Base-by-base conservation (phyloP, 352 stramenopile genomes). In the Phytophthora colocasiae region DNA sequence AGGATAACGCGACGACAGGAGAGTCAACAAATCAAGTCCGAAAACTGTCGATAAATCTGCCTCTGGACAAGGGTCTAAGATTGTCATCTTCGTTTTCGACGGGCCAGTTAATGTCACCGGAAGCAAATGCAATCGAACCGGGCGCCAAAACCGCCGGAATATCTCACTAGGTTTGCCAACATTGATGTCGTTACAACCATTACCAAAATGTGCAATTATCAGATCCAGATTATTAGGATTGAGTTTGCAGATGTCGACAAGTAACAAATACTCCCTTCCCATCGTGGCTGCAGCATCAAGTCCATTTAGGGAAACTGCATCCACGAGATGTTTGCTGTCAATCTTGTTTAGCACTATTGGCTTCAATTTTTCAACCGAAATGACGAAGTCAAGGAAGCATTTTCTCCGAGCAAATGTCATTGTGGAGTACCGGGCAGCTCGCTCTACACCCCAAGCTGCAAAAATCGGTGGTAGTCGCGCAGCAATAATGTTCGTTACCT, bases 311-410 rank as follows among this genome's bases (percentile, higher is more conserved):
- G 51, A 50, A 22, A 67, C 57, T 15, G 58, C 17, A 0, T 67
- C 19, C 32, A 67, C 24, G 4, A 71, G n/a, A 15, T 17, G 36
- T 57, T 49, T 49, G 24, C 45, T 38, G 44, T 67, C 57, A 14
- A 62, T 38, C 22, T 12, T 27, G 15, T 36, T 54, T 19, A 65
- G 22, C 38, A 69, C 7, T 9, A 6, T 34, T 8, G 34, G 12
- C 1, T 63, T 34, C 17, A 22, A 22, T 58, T 54, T 50, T 34
- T 43, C 56, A 19, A 71, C 36, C 5, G 56, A 29, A 41, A 62
- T 43, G 11, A 71, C 31, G 27, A 71, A 71, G 27, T 71, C 63
- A 32, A 71, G 43, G 26, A 67, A 63, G 9, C 43, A 31, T 24
- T 51, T 63, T 26, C 63, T 34, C 52, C 57, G 53, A 1, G 60